Evolutionary conservation across 225 moss, liverwort and hornwort genomes (phyloP).

Genomic region (Ulota crispa): DNA sequence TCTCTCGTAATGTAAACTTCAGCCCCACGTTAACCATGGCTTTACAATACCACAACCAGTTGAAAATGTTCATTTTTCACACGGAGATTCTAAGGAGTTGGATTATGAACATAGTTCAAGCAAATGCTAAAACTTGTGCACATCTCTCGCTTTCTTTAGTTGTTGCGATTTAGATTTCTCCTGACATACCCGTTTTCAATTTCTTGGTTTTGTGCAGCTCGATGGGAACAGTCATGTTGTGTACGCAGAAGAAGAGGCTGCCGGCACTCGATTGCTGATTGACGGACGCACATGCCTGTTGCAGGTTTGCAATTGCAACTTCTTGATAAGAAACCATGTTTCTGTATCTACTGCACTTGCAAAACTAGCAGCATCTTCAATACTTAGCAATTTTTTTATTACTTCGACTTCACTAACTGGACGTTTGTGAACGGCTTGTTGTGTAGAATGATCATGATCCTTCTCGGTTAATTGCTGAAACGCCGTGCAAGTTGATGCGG

Average conservation of each 20-base stretch:
- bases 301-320: constrained; percentile 52
- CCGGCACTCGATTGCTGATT: constrained; percentile 94
- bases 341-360: constrained; percentile 1
- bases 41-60: not conserved
- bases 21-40: not conserved
- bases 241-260: constrained; percentile 96
- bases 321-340: not conserved
- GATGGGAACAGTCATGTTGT: constrained; percentile 97
- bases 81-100: not conserved
- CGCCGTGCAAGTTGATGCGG: constrained; percentile 89
- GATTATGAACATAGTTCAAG: not conserved
- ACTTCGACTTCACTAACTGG: not conserved
- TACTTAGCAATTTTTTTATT: not conserved
- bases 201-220: constrained; percentile 54
- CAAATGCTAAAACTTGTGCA: not conserved
- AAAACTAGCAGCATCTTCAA: not conserved
- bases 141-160: not conserved
- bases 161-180: not conserved
- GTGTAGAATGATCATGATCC: constrained; percentile 97
- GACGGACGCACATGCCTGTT: constrained; percentile 95
- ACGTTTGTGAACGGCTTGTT: not conserved
- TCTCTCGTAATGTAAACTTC: not conserved
- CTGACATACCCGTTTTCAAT: not conserved
- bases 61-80: not conserved
- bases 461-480: constrained; percentile 89